phyloP scores from a whole-genome alignment of 257 asterid genomes.

The Ophiorrhiza pumila region DNA sequence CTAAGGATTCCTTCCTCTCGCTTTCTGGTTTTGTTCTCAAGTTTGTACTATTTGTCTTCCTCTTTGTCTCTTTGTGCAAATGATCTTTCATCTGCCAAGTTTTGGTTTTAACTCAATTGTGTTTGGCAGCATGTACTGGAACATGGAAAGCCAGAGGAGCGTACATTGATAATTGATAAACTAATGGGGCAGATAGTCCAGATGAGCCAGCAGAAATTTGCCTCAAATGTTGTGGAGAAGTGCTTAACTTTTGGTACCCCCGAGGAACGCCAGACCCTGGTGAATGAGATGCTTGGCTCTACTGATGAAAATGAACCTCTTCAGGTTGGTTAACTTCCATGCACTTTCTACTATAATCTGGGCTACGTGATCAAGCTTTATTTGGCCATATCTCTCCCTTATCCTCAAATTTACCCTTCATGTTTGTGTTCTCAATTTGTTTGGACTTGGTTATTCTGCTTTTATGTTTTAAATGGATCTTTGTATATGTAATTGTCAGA shows the following conservation, averaged over 20 bases:
- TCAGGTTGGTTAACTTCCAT: slow-evolving; percentile 51
- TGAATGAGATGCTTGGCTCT: slow-evolving; percentile 75
- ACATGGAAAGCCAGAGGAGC: slow-evolving; percentile 75
- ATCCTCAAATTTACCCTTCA: background rate
- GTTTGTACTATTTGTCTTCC: background rate
- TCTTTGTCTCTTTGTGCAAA: background rate
- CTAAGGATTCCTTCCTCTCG: background rate
- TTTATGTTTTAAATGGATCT: background rate
- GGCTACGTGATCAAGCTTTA: slow-evolving; percentile 7
- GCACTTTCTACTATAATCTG: background rate
- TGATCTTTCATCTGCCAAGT: background rate
- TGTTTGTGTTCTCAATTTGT: background rate
- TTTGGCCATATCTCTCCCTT: background rate
- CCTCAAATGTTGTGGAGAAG: slow-evolving; percentile 85
- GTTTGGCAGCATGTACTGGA: slow-evolving; percentile 65
- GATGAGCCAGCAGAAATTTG: slow-evolving; percentile 89
- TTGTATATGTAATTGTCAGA: background rate
- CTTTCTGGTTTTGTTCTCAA: background rate
- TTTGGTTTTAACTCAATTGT: background rate
- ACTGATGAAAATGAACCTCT: slow-evolving; percentile 79
- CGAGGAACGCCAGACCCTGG: slow-evolving; percentile 61
- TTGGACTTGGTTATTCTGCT: background rate
- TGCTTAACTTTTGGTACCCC: slow-evolving; percentile 72
- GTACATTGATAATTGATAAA: slow-evolving; percentile 54
- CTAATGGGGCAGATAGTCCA: slow-evolving; percentile 66